phyloP scores from a whole-genome alignment of 2,329 filamentous ascomycete genomes.

The Colletotrichum tofieldiae region DNA sequence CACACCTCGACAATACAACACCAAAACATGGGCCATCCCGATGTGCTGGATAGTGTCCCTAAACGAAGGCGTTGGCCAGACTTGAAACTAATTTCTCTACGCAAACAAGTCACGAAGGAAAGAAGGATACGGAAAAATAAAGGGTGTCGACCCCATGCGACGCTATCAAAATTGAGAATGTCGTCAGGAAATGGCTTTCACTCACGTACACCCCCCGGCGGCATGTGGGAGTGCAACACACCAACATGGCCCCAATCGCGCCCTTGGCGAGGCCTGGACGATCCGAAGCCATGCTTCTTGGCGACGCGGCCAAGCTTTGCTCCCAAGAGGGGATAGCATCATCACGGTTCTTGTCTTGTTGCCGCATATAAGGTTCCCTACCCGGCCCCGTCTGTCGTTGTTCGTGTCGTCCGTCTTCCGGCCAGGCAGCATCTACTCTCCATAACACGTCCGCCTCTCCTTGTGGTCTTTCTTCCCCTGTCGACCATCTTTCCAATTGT shows the following conservation, averaged over 20 bases:
- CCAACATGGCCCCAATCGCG: constrained; percentile 30
- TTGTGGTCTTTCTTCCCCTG: not conserved
- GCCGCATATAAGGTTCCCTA: constrained; percentile 36
- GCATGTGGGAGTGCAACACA: constrained; percentile 39
- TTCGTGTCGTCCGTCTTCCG: not conserved
- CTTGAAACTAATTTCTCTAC: not conserved
- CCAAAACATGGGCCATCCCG: constrained; percentile 13
- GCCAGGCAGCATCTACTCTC: constrained; percentile 16
- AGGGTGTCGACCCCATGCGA: constrained; percentile 18
- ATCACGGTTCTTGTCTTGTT: constrained; percentile 12
- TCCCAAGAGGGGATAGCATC: constrained; percentile 40
- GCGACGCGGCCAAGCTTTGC: constrained; percentile 41
- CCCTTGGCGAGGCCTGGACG: constrained; percentile 39
- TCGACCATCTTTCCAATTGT: not conserved
- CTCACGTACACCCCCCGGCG: constrained; percentile 7
- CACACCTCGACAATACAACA: not conserved
- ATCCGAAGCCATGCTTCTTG: constrained; percentile 42
- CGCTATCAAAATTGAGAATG: constrained; percentile 32
- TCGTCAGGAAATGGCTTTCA: constrained; percentile 34
- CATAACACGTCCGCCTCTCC: not conserved
- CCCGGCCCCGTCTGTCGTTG: not conserved
- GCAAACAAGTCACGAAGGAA: not conserved
- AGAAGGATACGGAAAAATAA: not conserved
- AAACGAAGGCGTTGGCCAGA: not conserved
- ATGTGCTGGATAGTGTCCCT: not conserved